Percentiles rank a stretch among this genome's conserved stretches.
Evolutionary conservation across 257 asterid species (phyloP).

Genomic region (Solanum piurae): DNA sequence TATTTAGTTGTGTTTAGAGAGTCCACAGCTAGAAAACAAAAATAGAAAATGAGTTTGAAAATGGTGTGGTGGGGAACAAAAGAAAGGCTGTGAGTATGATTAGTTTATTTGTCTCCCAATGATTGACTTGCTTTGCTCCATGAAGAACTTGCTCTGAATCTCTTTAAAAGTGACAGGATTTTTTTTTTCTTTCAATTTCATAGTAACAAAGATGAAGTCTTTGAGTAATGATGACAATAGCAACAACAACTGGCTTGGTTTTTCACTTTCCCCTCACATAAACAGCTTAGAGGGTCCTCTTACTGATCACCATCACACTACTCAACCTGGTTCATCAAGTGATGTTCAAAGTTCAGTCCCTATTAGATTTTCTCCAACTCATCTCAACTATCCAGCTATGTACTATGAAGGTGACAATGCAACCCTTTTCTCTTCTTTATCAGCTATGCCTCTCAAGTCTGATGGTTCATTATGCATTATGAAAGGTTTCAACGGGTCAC

Average conservation of each 20-base stretch:
- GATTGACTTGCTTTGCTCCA: slow-evolving; percentile 46
- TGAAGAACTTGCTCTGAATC: neutral
- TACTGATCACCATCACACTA: slow-evolving; percentile 13
- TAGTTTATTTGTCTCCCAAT: slow-evolving; percentile 56
- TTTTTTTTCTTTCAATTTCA: neutral
- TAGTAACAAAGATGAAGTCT: slow-evolving; percentile 22
- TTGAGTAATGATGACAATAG: slow-evolving; percentile 35
- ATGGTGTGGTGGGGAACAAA: slow-evolving; percentile 20
- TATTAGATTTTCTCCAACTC: slow-evolving; percentile 16
- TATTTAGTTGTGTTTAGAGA: slow-evolving; percentile 18
- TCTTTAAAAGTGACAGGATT: neutral
- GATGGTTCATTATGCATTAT: slow-evolving; percentile 85
- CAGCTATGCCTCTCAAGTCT: slow-evolving; percentile 82
- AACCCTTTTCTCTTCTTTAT: slow-evolving; percentile 38
- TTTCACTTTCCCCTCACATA: slow-evolving; percentile 64
- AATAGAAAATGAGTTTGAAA: slow-evolving; percentile 9
- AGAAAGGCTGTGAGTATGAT: slow-evolving; percentile 21
- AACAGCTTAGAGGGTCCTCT: slow-evolving; percentile 44
- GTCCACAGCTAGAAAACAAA: slow-evolving; percentile 68
- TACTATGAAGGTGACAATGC: slow-evolving; percentile 48
- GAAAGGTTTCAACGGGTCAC: slow-evolving; percentile 69
- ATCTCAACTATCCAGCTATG: slow-evolving; percentile 30
- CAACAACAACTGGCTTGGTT: slow-evolving; percentile 57
- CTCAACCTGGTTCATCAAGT: slow-evolving; percentile 31
- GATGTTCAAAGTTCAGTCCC: slow-evolving; percentile 28